Evolutionary conservation across 2,329 filamentous ascomycete species (phyloP), one percentile per base, ranked within the genome.

Genomic region (Xylariaceae sp.): DNA sequence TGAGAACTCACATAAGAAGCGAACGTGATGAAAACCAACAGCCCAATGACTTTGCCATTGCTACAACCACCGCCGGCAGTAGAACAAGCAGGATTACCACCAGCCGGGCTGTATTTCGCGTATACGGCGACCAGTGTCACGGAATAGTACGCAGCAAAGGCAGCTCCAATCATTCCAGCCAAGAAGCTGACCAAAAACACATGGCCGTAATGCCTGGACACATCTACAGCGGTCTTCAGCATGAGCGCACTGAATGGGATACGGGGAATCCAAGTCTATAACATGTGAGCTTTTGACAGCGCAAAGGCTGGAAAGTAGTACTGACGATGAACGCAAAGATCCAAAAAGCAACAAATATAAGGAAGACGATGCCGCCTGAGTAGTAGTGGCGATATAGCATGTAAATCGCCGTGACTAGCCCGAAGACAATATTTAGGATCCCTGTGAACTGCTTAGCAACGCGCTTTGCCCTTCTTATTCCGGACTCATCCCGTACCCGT

Each of bases 171-270:
- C 8, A 97, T 70, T 0, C 92, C 92, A 11, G 92, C 92, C 13
- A 96, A 73, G n/a, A 92, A 79, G 62, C 89, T 94, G 51, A 96
- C 89, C 1, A 92, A 72, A 71, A 93, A 96, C 59, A 96, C 89
- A 70, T 97, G 91, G 0, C 92, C 92, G 67, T 88, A 89, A 34
- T 80, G 84, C 70, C 91, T 92, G 47, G 91, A 88, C 0, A 97
- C 88, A 67, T 96, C 89, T 68, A 96, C 91, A 18, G 87, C 82
- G 0, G 90, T 93, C 74, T 88, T 87, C 53, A 97, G 82, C 90
- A 97, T 95, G 62, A 97, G 78, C 0, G 90, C 90, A 7, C 88
- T 92, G 74, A 96, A 97, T 0, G 92, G 93, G 61, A 97, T 97
- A 55, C 92, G 83, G 15, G 84, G 87, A 57, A 93, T 93, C 92